A percentile compares a stretch with the other conserved stretches of the same genome.
These are phyloP conservation scores for Pichia ethanolica DNA, from an alignment of 805 yeast genomes.

Conservation along the genomic window DNA sequence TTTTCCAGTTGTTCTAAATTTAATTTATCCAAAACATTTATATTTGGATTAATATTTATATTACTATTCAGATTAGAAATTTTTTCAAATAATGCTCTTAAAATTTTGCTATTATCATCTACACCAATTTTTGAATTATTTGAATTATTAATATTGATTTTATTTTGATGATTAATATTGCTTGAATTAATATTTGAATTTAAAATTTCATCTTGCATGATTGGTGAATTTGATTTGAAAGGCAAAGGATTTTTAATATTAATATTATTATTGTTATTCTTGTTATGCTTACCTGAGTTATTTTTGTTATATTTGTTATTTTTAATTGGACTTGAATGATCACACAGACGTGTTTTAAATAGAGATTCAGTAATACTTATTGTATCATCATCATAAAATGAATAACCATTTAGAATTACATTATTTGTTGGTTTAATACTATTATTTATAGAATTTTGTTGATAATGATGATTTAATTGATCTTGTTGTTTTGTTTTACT, in stretches of 20 bases:
- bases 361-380: constrained; percentile 8
- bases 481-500: neutral
- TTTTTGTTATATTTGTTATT: neutral
- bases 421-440: neutral
- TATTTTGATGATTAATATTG: neutral
- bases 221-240: constrained; percentile 13
- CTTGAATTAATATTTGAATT: neutral
- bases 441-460: neutral
- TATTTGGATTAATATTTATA: neutral
- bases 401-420: constrained; percentile 23
- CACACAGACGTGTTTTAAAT: constrained; percentile 8
- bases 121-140: neutral
- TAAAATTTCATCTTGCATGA: constrained; percentile 8
- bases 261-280: no score
- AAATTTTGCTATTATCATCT: neutral
- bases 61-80: neutral
- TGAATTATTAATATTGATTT: neutral
- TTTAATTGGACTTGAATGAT: neutral
- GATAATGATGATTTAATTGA: neutral
- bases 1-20: constrained; percentile 7
- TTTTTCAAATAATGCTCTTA: constrained; percentile 2
- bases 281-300: no score
- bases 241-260: constrained; percentile 1
- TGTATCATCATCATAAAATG: constrained; percentile 28
- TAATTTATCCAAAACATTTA: constrained; percentile 1